Conservation (phyloP, 2,329 filamentous ascomycete genomes). For the Colletotrichum chlorophyti region DNA sequence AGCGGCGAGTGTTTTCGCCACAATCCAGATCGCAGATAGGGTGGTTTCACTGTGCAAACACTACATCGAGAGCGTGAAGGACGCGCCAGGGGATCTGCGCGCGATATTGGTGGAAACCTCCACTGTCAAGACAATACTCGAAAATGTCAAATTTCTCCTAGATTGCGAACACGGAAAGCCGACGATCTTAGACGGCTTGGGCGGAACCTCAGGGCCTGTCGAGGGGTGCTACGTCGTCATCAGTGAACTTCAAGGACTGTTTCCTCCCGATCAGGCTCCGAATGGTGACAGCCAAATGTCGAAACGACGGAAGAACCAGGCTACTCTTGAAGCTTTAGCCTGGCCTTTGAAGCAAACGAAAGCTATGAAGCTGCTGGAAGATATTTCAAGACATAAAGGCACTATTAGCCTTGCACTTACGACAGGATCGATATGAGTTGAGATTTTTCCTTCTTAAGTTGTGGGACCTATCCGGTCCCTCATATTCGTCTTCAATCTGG, state of each 20-base stretch:
- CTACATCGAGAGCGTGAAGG: not conserved
- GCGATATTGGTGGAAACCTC: not conserved
- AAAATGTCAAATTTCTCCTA: not conserved
- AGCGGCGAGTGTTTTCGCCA: not conserved
- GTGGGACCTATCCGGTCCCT: too few species aligned
- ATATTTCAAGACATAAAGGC: not conserved
- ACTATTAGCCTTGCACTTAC: not conserved
- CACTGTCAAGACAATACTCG: accelerated
- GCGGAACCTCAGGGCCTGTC: not conserved
- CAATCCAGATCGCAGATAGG: not conserved
- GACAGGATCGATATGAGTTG: not conserved
- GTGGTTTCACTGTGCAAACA: not conserved
- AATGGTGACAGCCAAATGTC: accelerated
- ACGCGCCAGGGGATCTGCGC: not conserved
- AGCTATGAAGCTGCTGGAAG: not conserved
- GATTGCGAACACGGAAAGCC: not conserved
- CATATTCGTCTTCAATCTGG: too few species aligned
- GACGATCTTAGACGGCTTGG: not conserved
- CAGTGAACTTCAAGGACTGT: not conserved
- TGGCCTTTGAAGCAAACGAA: not conserved
- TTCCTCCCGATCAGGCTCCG: not conserved
- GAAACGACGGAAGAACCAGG: not conserved
- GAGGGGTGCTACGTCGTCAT: not conserved
- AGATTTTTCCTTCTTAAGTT: accelerated
- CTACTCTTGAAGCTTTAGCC: not conserved